Conservation (phyloP, 108 stramenopile genomes). For the Skeletonema tropicum region DNA sequence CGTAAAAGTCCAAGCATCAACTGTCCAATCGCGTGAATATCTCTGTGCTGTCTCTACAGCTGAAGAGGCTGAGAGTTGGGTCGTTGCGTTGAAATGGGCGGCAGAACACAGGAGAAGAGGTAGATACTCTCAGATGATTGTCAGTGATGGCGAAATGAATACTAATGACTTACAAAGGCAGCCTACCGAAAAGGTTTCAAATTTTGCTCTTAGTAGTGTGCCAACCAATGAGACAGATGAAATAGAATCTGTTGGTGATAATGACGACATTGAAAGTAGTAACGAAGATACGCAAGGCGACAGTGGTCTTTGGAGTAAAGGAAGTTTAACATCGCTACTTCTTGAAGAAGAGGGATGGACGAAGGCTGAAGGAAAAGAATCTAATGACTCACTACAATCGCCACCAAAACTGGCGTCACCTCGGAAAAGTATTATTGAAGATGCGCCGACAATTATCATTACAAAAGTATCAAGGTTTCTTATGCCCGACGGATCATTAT, state of each 20-base stretch:
- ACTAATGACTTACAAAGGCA: neutral
- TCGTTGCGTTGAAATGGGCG: constrained; percentile 85
- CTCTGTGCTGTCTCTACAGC: constrained; percentile 81
- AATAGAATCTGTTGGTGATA: neutral
- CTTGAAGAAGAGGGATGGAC: constrained; percentile 37
- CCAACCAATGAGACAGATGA: constrained; percentile 1
- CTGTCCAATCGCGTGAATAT: constrained; percentile 69
- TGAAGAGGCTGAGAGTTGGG: constrained; percentile 85
- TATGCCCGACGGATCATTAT: constrained; percentile 4
- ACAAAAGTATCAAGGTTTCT: constrained; percentile 37
- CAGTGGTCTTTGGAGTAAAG: constrained; percentile 28
- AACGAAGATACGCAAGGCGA: constrained; percentile 13
- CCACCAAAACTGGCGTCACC: neutral
- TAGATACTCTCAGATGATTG: constrained; percentile 15
- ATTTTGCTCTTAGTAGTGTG: neutral
- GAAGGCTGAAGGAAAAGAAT: constrained; percentile 33
- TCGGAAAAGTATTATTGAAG: neutral
- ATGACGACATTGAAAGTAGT: constrained; percentile 7
- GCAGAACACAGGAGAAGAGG: constrained; percentile 46
- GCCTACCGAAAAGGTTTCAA: constrained; percentile 6
- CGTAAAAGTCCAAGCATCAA: constrained; percentile 37
- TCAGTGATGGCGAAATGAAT: constrained; percentile 4
- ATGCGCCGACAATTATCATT: constrained; percentile 20
- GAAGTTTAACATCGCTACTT: constrained; percentile 14
- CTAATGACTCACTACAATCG: neutral